Conservation (phyloP, 306 rosid genomes). For the Dryas octopetala region DNA sequence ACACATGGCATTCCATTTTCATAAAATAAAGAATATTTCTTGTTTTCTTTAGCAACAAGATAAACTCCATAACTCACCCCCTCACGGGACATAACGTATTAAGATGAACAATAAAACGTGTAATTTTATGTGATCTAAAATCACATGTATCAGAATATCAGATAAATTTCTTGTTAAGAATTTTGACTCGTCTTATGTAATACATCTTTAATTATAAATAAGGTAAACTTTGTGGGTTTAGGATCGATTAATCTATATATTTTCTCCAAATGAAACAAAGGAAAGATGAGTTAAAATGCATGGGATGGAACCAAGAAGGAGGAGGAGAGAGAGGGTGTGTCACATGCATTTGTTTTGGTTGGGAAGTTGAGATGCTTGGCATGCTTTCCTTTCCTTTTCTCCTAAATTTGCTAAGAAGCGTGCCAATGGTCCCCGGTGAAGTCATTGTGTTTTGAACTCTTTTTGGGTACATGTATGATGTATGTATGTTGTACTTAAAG, state of each 20-base stretch:
- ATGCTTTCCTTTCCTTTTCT: conserved; percentile 36
- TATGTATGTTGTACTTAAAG: conserved; percentile 27
- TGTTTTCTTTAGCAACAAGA: neutral
- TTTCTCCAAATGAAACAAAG: conserved; percentile 2
- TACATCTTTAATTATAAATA: neutral
- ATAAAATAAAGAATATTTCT: conserved; percentile 10
- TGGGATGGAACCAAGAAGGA: neutral
- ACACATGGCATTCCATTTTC: conserved; percentile 34
- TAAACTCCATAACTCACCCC: too few species aligned
- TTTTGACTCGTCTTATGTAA: neutral
- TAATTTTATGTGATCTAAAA: too few species aligned
- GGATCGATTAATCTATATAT: neutral
- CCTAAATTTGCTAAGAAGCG: conserved; percentile 51
- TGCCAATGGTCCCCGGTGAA: conserved; percentile 65
- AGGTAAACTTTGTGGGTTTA: neutral
- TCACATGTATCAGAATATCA: too few species aligned
- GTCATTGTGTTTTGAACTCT: conserved; percentile 40
- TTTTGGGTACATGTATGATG: conserved; percentile 47
- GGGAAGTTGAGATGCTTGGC: conserved; percentile 23
- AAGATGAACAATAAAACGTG: too few species aligned
- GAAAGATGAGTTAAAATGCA: conserved; percentile 15
- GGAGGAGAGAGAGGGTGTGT: conserved; percentile 19
- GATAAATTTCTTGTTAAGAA: too few species aligned
- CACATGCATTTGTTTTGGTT: conserved; percentile 43
- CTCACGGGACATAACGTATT: too few species aligned